phyloP scores from a whole-genome alignment of 805 yeast species.

The Saturnispora quitensis region DNA sequence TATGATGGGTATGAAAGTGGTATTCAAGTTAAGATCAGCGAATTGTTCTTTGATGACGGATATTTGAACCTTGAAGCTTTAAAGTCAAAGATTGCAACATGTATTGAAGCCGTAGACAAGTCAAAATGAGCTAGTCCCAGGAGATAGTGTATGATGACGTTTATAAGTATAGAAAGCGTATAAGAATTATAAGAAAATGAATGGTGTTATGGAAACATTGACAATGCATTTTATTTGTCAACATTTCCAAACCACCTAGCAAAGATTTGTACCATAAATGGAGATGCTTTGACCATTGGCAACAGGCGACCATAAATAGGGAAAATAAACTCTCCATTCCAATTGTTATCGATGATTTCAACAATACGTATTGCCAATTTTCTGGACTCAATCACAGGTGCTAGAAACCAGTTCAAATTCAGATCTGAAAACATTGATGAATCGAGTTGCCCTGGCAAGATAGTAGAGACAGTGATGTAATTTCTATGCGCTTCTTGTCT shows the following conservation, averaged over 20 bases:
- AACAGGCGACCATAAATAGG: constrained; percentile 42
- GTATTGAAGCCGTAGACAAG: constrained; percentile 17
- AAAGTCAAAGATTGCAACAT: constrained; percentile 19
- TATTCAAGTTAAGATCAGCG: constrained; percentile 27
- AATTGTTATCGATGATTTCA: constrained; percentile 29
- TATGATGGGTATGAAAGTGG: constrained; percentile 19
- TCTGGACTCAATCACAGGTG: constrained; percentile 36
- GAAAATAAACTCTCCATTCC: constrained; percentile 33
- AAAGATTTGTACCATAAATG: constrained; percentile 30
- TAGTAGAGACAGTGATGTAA: constrained; percentile 28
- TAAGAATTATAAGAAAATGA: background rate
- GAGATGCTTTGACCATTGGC: constrained; percentile 35
- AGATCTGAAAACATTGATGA: constrained; percentile 43
- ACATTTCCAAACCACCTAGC: constrained; percentile 23
- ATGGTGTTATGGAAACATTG: background rate
- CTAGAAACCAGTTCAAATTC: constrained; percentile 34
- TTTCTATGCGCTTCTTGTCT: constrained; percentile 30
- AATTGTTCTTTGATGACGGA: constrained; percentile 41
- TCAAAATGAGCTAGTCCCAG: constrained; percentile 8
- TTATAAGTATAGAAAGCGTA: background rate
- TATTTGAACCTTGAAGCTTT: constrained; percentile 31
- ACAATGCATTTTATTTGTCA: constrained; percentile 16
- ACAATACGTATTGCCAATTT: constrained; percentile 31
- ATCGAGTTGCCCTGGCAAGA: constrained; percentile 44
- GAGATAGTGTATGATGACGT: background rate